Conservation (phyloP, 2,329 filamentous ascomycete genomes). For the Dendryphion nanum region DNA sequence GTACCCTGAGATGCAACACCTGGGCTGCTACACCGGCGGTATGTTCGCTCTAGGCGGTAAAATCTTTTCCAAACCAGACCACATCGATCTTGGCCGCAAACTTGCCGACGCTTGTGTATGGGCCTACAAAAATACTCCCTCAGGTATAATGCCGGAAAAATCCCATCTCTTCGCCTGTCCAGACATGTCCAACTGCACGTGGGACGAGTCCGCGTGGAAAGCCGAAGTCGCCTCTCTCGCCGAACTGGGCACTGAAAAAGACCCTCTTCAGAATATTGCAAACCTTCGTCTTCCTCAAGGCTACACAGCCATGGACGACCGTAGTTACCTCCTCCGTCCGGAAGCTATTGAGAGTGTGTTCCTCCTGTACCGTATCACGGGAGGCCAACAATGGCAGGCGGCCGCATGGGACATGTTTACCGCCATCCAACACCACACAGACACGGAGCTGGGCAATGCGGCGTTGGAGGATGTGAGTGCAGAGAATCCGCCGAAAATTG, state of each 20-base stretch:
- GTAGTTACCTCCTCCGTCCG: slow-evolving; percentile 49
- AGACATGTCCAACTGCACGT: slow-evolving; percentile 44
- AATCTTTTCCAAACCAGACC: slow-evolving; percentile 53
- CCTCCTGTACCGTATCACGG: slow-evolving; percentile 59
- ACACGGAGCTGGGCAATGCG: slow-evolving; percentile 47
- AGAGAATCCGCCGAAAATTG: slow-evolving; percentile 36
- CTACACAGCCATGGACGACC: slow-evolving; percentile 45
- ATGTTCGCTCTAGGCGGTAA: slow-evolving; percentile 62
- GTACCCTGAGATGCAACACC: slow-evolving; percentile 55
- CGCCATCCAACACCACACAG: slow-evolving; percentile 43
- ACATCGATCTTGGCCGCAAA: slow-evolving; percentile 56
- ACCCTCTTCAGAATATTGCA: slow-evolving; percentile 37
- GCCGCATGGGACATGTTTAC: slow-evolving; percentile 52
- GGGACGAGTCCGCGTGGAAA: slow-evolving; percentile 55
- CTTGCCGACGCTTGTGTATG: slow-evolving; percentile 63
- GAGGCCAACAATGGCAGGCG: slow-evolving; percentile 48
- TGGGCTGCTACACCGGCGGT: slow-evolving; percentile 60
- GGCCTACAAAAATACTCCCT: slow-evolving; percentile 57
- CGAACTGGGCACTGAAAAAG: slow-evolving; percentile 22
- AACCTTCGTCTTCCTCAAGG: slow-evolving; percentile 43
- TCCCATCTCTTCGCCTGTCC: slow-evolving; percentile 55
- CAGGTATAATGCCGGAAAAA: slow-evolving; percentile 62
- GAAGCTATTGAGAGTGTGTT: slow-evolving; percentile 64
- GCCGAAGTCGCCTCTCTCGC: slow-evolving; percentile 34
- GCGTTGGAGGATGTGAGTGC: slow-evolving; percentile 45